These are phyloP conservation scores for Dendrocalamus sinicus DNA, from an alignment of 176 grass and related monocot species.

Conservation along the genomic window DNA sequence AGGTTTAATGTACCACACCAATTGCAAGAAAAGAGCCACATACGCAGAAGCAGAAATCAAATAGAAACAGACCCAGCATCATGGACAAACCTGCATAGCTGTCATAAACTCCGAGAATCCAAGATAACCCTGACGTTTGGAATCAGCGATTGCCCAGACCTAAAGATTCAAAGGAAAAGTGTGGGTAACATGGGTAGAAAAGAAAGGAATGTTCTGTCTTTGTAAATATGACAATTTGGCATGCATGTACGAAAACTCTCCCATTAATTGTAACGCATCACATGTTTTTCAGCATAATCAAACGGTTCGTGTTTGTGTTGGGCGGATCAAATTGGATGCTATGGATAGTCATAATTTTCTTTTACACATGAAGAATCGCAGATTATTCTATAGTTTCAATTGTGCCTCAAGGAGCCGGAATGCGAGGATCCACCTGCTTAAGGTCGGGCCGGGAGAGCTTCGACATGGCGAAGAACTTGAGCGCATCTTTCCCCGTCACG, in stretches of 20 bases:
- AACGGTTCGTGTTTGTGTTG: neutral
- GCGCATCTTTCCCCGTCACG: slow-evolving; percentile 75
- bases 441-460: slow-evolving; percentile 79
- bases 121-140: slow-evolving; percentile 82
- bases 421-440: slow-evolving; percentile 55
- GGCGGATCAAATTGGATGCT: neutral
- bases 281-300: neutral
- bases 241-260: neutral
- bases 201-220: neutral
- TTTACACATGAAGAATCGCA: neutral
- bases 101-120: slow-evolving; percentile 69
- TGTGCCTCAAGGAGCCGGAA: neutral
- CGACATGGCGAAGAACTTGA: slow-evolving; percentile 93
- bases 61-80: neutral
- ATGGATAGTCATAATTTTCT: neutral
- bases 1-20: neutral
- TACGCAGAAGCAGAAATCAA: neutral
- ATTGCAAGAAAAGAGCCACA: slow-evolving; percentile 44
- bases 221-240: neutral
- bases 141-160: slow-evolving; percentile 83
- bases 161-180: slow-evolving; percentile 1
- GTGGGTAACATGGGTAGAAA: neutral
- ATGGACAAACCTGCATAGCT: slow-evolving; percentile 63
- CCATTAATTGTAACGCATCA: neutral
- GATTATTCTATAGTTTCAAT: neutral